Evolutionary conservation across 202 grass and related monocot species (phyloP), one percentile per base, ranked within the genome.

Genomic region (Schoenoplectus tabernaemontani): DNA sequence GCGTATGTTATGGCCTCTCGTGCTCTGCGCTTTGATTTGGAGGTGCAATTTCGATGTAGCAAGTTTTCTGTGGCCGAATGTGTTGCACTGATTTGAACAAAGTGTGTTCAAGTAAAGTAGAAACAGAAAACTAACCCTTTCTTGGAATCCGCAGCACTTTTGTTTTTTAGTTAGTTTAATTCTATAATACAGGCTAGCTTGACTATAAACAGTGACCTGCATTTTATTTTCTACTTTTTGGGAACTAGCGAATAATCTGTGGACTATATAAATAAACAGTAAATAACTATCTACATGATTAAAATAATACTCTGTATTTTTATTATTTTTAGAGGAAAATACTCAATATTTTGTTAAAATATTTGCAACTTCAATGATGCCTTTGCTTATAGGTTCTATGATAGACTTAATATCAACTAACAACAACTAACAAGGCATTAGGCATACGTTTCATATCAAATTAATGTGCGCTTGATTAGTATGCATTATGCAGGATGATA

Each of bases 1-100:
- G 85, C 90, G 90, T 85, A 82, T 87, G 85, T 75, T 66, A 79
- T 78, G 80, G 57, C 20, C 38, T 69, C 85, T 87, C 53, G 85
- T 90, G 85, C 83, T 88, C 82, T 78, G 81, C 3, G 88, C 81
- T 69, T 78, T 79, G 66, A 83, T 86, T 83, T 82, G 47, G 79
- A 72, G 28, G 77, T 76, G 50, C n/a, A 3, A 11, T 23, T 62
- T 43, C 8, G 43, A 57, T 73, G 59, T 87, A 8, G 82, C 80
- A 64, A 73, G 41, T 24, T 33, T 32, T 57, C 12, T 42, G 65
- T 84, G 28, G 78, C 84, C 26, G 70, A 30, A 42, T 82, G 84
- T 71, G 33, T 63, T 59, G 77, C 42, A 63, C 36, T 60, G 4
- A 88, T 58, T 38, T 17, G 63, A 44, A 22, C 13, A n/a, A 48